Base-by-base conservation (phyloP, 106 monocot species). In the Acorus calamus region DNA sequence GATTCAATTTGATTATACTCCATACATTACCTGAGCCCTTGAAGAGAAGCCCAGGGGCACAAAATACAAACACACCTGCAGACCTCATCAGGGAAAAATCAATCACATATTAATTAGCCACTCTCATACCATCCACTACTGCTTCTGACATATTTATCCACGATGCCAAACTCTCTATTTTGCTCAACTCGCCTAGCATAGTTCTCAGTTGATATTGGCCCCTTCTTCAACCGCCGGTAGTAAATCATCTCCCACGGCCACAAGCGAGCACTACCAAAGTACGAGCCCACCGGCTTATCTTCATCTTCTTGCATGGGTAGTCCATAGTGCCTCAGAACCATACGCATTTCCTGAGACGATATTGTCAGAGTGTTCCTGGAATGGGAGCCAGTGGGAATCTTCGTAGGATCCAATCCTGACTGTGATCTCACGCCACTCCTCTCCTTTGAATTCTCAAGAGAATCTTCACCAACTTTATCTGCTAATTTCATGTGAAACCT, bases 191-290 rank as follows among this genome's bases (percentile, higher is more conserved):
- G 76, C 49, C 62, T 84, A 13, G 74, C 84, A 77, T 88, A 89
- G 58, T 82, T 89, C 63, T 84, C 84, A 11, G 77, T 77, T 42
- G 82, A 77, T 59, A 89, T 84, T 10, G 84, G 84, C 61, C 84
- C 89, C 48, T 73, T 82, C 54, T 82, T 89, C 56, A 70, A 69
- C 7, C 74, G 68, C 9, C 72, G 61, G 13, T 75, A 89, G 63
- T 82, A 89, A 14, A 85, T 75, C 52, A 89, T 79, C 50, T 85
- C 82, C 84, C 89, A 89, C 49, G 84, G 84, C 89, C 89, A 89
- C 57, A 85, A 8, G 52, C 79, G 76, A 57, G 84, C 79, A 70
- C 82, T 76, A 63, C 89, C 89, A 55, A 85, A 82, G 58, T 82
- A 85, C 12, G 56, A 45, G 47, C 79, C 82, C 5, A 77, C 72